Conservation (phyloP, 1,284 basidiomycete genomes). For the Cryptococcus sp. region DNA sequence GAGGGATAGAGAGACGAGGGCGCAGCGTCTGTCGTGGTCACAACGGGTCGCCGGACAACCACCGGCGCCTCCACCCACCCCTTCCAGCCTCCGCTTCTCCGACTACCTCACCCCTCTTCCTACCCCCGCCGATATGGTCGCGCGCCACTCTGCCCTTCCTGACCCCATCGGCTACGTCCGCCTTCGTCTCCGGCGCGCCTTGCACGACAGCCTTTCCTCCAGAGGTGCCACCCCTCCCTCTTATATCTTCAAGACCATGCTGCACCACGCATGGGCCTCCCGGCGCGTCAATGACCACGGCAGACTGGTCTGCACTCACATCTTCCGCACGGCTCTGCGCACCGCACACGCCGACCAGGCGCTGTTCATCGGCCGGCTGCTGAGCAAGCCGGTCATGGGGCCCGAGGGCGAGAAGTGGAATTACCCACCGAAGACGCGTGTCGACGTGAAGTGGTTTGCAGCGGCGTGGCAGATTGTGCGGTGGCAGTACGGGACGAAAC, state of each 20-base stretch:
- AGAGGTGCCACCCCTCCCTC: not conserved
- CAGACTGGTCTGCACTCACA: constrained; percentile 7
- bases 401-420: not conserved
- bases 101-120: constrained; percentile 11
- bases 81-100: not conserved
- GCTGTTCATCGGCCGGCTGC: constrained; percentile 1
- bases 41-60: not conserved
- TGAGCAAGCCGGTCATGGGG: too few species aligned
- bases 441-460: constrained; percentile 11
- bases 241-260: constrained; percentile 10
- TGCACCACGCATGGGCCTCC: constrained; percentile 7
- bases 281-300: constrained; percentile 8
- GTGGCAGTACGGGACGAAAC: not conserved
- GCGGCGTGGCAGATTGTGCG: constrained; percentile 10
- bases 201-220: not conserved
- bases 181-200: not conserved
- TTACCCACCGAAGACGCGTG: not conserved
- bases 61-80: not conserved
- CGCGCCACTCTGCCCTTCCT: not conserved
- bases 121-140: constrained; percentile 3
- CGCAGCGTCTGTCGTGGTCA: not conserved
- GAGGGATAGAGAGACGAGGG: too few species aligned
- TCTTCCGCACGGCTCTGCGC: constrained; percentile 10
- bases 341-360: constrained; percentile 15
- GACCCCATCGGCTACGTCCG: not conserved